Percentiles rank a stretch among this genome's conserved stretches.
Conservation (phyloP, 306 rosid species). For the Acmispon strigosus region DNA sequence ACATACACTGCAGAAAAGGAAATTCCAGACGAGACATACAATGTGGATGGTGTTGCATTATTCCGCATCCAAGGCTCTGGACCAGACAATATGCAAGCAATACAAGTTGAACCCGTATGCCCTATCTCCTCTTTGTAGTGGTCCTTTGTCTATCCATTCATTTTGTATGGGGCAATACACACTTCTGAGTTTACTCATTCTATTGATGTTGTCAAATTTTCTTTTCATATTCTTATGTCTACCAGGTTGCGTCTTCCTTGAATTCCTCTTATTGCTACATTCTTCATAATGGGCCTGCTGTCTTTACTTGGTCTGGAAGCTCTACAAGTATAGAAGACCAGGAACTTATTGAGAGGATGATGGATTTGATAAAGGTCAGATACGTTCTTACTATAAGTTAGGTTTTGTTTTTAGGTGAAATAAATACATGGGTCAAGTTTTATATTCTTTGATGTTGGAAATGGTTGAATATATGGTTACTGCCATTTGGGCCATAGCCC, state of each 20-base stretch:
- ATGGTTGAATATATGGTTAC: constrained; percentile 1
- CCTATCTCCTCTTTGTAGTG: constrained; percentile 3
- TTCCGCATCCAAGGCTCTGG: constrained; percentile 96
- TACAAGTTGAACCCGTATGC: constrained; percentile 82
- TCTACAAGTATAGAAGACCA: constrained; percentile 62
- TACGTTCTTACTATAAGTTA: constrained; percentile 3
- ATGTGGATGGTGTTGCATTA: constrained; percentile 72
- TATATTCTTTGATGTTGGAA: not conserved
- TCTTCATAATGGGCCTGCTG: constrained; percentile 57
- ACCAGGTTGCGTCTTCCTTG: constrained; percentile 87
- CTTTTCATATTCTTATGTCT: constrained; percentile 7
- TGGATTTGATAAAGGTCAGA: constrained; percentile 88
- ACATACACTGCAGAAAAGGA: constrained; percentile 51
- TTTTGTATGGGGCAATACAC: not conserved
- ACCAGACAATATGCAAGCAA: constrained; percentile 98
- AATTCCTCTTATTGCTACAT: constrained; percentile 86
- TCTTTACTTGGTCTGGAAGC: constrained; percentile 83
- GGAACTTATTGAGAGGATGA: constrained; percentile 80
- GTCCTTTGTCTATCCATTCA: not conserved
- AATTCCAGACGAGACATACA: constrained; percentile 79
- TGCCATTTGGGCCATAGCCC: not conserved
- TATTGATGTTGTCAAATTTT: not conserved
- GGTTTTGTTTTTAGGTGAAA: not conserved
- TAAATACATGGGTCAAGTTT: not conserved
- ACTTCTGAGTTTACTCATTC: not conserved